Evolutionary conservation across 495 filamentous ascomycete species (phyloP), one percentile per base, ranked within the genome.

Genomic region (Neurospora tetrasperma): DNA sequence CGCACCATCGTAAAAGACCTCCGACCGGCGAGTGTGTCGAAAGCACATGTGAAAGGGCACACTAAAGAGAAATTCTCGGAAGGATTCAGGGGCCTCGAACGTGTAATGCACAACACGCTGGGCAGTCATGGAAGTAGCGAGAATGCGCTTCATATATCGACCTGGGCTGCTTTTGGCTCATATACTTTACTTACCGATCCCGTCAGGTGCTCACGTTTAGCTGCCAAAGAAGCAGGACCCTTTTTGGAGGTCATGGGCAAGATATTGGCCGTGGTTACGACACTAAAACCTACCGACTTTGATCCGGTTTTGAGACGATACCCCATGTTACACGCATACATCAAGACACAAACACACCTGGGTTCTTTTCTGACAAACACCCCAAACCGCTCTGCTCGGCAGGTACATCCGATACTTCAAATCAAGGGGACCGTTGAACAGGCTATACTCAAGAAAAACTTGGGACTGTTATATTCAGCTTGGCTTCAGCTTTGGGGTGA

Each of bases 151-250:
- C 74, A 78, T 14, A 71, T 71, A 23, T 71, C 80, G 16, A 75
- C 78, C 14, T 69, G 79, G 8, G 78, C 79, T 11, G 84, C 83
- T 8, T 80, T 85, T 69, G 82, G 81, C 23, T 86, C 84, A 1
- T 84, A 82, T 73, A 75, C 73, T 20, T 70, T 87, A 69, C 74
- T 87, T 8, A 78, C 79, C 31, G 80, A 84, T 48, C 72, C 73
- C 11, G 70, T 75, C 71, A 79, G 75, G 69, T 75, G 72, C 41
- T 76, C 74, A 18, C 69, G 70, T 12, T 16, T 74, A 3, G 68
- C 75, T 41, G 59, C 54, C 31, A 71, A 74, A 27, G 74, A 75
- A 48, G 77, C 80, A 5, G 54, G 20, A 2, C 76, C 76, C 14
- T 80, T 81, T 41, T 70, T 78, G 14, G 40, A 75, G 31, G 74